These are phyloP conservation scores for Draba incana DNA, from an alignment of 345 rosid species.

Conservation along the genomic window DNA sequence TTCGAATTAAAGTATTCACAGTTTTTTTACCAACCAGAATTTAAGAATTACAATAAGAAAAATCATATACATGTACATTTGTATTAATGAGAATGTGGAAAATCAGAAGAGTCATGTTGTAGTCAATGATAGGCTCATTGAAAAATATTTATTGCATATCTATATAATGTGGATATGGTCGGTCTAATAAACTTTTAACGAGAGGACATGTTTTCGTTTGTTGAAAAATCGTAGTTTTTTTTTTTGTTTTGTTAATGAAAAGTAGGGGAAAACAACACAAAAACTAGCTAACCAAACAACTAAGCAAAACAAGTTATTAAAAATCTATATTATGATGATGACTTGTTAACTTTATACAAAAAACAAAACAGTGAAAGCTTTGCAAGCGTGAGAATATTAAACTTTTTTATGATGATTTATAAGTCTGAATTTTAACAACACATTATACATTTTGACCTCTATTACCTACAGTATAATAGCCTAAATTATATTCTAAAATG, in stretches of 20 bases:
- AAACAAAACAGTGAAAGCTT: constrained; percentile 25
- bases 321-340: constrained; percentile 6
- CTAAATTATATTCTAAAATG: constrained; percentile 20
- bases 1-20: not conserved
- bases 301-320: not conserved
- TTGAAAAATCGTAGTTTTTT: not conserved
- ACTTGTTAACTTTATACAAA: constrained; percentile 24
- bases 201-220: not conserved
- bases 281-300: not conserved
- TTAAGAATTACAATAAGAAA: too few species aligned
- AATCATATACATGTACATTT: too few species aligned
- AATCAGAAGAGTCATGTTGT: not conserved
- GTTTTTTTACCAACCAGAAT: not conserved
- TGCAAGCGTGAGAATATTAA: constrained; percentile 40
- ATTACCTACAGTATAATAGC: constrained; percentile 11
- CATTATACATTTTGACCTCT: not conserved
- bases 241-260: not conserved
- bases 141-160: not conserved
- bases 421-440: constrained; percentile 21
- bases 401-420: constrained; percentile 18
- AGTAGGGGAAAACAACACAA: not conserved
- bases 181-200: not conserved
- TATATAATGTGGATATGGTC: constrained; percentile 1
- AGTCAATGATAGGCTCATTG: constrained; percentile 11
- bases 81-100: not conserved